Evolutionary conservation across 208 protist species (phyloP).

Genomic region (Acanthamoeba lenticulata): DNA sequence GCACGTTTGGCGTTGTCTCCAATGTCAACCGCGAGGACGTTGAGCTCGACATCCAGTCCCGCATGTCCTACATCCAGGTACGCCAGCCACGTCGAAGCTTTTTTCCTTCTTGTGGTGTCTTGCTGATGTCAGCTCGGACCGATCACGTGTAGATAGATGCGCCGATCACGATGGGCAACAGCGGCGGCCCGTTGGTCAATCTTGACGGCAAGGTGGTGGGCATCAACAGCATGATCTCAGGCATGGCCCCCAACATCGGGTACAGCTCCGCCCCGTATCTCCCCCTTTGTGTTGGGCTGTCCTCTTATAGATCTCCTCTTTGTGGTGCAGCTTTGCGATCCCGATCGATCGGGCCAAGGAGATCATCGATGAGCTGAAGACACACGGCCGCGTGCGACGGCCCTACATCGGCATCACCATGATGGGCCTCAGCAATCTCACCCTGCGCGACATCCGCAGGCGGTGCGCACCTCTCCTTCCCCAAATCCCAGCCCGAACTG

Average conservation of each 20-base stretch:
- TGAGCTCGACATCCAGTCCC: background rate
- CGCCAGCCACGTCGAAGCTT: background rate
- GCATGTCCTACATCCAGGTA: slow-evolving; percentile 29
- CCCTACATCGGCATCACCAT: background rate
- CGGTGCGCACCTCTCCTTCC: background rate
- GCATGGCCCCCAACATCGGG: background rate
- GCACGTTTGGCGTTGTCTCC: slow-evolving; percentile 9
- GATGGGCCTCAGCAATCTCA: background rate
- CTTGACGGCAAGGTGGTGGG: background rate
- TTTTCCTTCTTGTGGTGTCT: background rate
- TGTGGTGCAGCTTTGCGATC: background rate
- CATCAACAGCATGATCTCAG: background rate
- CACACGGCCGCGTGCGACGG: background rate
- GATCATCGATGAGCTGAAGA: slow-evolving; percentile 4
- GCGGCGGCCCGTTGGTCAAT: background rate
- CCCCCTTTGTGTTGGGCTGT: background rate
- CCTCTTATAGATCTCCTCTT: background rate
- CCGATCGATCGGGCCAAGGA: background rate
- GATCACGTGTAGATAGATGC: background rate
- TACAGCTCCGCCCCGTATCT: background rate
- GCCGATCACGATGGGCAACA: slow-evolving; percentile 18
- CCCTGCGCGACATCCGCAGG: background rate
- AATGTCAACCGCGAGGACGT: background rate
- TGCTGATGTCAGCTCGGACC: background rate
- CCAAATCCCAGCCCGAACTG: too few relatives aligned